These are phyloP conservation scores for Phytophthora meadii DNA, from an alignment of 352 stramenopile genomes.

Conservation along the genomic window DNA sequence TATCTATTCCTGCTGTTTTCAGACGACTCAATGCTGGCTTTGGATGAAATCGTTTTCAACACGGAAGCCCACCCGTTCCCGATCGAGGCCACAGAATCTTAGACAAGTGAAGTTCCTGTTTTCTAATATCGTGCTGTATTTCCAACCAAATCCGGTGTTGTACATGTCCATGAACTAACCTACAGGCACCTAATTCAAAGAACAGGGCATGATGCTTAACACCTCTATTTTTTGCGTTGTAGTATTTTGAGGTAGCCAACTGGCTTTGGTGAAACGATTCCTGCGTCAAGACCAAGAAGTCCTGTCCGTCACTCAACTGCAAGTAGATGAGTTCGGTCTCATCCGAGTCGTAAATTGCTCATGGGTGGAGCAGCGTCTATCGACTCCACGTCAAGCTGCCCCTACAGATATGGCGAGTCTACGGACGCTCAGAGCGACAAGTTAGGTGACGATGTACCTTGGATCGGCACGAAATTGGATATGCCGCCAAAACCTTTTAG, in stretches of 20 bases:
- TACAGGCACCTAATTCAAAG: conserved; percentile 10
- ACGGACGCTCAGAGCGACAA: conserved; percentile 13
- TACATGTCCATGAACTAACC: conserved; percentile 1
- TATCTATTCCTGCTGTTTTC: conserved; percentile 94
- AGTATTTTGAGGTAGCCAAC: conserved; percentile 20
- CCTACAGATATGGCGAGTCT: conserved; percentile 31
- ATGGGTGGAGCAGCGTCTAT: conserved; percentile 39
- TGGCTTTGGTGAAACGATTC: conserved; percentile 12
- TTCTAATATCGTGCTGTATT: conserved; percentile 19
- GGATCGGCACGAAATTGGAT: conserved; percentile 62
- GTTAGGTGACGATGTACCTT: conserved; percentile 20
- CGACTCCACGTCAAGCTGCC: conserved; percentile 16
- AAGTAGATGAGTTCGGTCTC: conserved; percentile 22
- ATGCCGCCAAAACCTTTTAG: conserved; percentile 64
- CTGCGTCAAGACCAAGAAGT: conserved; percentile 7
- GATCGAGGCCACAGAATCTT: conserved; percentile 39
- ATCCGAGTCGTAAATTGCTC: conserved; percentile 5
- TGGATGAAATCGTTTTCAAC: conserved; percentile 91
- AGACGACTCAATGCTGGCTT: conserved; percentile 75
- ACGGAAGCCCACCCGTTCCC: conserved; percentile 89
- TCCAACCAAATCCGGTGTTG: conserved; percentile 9
- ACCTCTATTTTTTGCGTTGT: conserved; percentile 26
- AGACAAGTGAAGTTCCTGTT: conserved; percentile 26
- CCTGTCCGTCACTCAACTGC: conserved; percentile 11
- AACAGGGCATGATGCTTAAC: conserved; percentile 23